Evolutionary conservation across 2,329 filamentous ascomycete genomes (phyloP).

Genomic region (Penicillium brasilianum): DNA sequence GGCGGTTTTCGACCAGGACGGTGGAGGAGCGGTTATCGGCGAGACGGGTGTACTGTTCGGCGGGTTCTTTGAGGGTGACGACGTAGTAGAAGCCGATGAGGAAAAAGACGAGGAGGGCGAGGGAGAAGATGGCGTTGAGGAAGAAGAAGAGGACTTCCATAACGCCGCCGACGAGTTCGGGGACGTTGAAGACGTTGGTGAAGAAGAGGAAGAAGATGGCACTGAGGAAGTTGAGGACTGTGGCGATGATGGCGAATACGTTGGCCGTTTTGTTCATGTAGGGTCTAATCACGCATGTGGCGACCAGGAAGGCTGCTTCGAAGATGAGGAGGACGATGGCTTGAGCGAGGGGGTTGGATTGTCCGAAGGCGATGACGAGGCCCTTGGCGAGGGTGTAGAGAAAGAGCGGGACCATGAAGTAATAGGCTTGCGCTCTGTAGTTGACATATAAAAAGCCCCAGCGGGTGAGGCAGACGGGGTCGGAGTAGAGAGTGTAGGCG

Average conservation of each 20-base stretch:
- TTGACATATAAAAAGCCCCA: conserved; percentile 98
- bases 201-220: conserved; percentile 88
- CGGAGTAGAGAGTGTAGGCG: conserved; percentile 94
- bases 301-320: conserved; percentile 78
- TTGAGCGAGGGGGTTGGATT: conserved; percentile 72
- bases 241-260: conserved; percentile 91
- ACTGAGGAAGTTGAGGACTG: conserved; percentile 86
- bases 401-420: conserved; percentile 83
- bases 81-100: conserved; percentile 76
- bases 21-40: conserved; percentile 93
- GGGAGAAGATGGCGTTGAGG: conserved; percentile 79
- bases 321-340: conserved; percentile 84
- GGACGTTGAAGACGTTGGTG: conserved; percentile 82
- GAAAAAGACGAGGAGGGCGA: conserved; percentile 82
- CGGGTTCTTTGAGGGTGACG: conserved; percentile 89
- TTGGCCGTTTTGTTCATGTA: conserved; percentile 99
- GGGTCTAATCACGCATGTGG: conserved; percentile 78
- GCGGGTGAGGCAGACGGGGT: conserved; percentile 89
- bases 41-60: conserved; percentile 93
- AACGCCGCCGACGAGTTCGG: conserved; percentile 79
- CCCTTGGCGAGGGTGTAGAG: conserved; percentile 80
- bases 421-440: conserved; percentile 93
- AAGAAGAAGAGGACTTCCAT: conserved; percentile 90
- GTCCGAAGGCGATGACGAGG: conserved; percentile 82
- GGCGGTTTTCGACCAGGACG: conserved; percentile 88